Evolutionary conservation across 768 basidiomycete genomes (phyloP).

Genomic region (Pisolithus marmoratus): DNA sequence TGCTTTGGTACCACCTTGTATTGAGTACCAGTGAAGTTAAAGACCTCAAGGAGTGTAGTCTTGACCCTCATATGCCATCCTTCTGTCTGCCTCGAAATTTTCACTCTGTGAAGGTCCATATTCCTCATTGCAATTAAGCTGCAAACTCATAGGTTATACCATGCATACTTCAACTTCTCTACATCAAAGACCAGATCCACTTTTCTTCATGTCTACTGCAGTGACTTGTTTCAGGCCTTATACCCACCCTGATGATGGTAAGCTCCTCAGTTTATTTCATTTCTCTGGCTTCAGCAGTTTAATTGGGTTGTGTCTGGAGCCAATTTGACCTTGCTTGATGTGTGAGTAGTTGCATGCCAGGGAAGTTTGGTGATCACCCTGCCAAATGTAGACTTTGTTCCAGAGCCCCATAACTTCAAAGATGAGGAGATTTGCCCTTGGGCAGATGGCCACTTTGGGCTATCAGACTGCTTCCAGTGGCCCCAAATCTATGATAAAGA

Average conservation of each 20-base stretch:
- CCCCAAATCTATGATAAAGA: constrained; percentile 2
- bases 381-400: not conserved
- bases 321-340: not conserved
- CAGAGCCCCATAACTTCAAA: not conserved
- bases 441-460: constrained; percentile 2
- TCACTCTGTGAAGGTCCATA: no score
- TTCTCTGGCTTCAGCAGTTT: not conserved
- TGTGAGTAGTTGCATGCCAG: not conserved
- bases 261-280: not conserved
- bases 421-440: not conserved
- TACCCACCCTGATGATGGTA: not conserved
- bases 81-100: not conserved
- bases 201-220: not conserved
- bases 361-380: not conserved
- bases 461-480: constrained; percentile 5
- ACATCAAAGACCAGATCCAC: no score
- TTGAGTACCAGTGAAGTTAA: not conserved
- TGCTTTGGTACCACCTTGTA: not conserved
- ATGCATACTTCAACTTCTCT: no score
- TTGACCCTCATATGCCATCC: not conserved
- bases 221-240: not conserved
- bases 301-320: not conserved
- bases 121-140: no score
- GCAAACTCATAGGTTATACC: no score
- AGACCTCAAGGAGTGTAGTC: not conserved